phyloP scores from a whole-genome alignment of 1,284 basidiomycete genomes.

The Leucoagaricus sp. region DNA sequence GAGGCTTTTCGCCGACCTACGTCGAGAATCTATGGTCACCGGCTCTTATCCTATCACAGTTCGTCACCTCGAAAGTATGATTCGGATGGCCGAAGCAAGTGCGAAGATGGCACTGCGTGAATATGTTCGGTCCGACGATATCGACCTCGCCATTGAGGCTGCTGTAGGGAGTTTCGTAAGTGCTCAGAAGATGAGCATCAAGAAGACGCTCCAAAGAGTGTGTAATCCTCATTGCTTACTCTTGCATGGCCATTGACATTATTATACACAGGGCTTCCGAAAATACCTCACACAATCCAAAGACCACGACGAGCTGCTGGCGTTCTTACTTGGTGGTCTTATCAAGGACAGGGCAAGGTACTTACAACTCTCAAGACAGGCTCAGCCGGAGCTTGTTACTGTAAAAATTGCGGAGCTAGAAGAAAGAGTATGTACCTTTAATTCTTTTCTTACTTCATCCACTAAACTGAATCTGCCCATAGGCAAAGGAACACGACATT shows the following conservation, averaged over 20 bases:
- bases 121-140: slow-evolving; percentile 94
- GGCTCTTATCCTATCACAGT: slow-evolving; percentile 99
- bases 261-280: slow-evolving; percentile 75
- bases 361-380: slow-evolving; percentile 74
- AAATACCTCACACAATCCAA: slow-evolving; percentile 95
- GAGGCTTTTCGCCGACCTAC: slow-evolving; percentile 94
- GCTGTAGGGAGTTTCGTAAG: slow-evolving; percentile 94
- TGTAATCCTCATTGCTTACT: slow-evolving; percentile 32
- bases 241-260: slow-evolving; percentile 5
- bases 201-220: slow-evolving; percentile 95
- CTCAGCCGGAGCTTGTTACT: slow-evolving; percentile 74
- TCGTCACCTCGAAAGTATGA: slow-evolving; percentile 98
- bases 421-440: slow-evolving; percentile 60
- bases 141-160: slow-evolving; percentile 96
- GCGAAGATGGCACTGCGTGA: slow-evolving; percentile 99
- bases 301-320: slow-evolving; percentile 94
- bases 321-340: slow-evolving; percentile 92
- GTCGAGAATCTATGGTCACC: slow-evolving; percentile 94
- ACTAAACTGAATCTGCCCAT: slow-evolving; percentile 14
- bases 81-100: slow-evolving; percentile 97
- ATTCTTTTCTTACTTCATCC: neutral
- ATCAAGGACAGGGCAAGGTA: slow-evolving; percentile 94
- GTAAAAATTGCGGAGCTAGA: slow-evolving; percentile 83
- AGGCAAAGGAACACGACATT: slow-evolving; percentile 95
- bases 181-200: slow-evolving; percentile 98